Conservation (phyloP, 768 basidiomycete species). For the Mrakia gelida region DNA sequence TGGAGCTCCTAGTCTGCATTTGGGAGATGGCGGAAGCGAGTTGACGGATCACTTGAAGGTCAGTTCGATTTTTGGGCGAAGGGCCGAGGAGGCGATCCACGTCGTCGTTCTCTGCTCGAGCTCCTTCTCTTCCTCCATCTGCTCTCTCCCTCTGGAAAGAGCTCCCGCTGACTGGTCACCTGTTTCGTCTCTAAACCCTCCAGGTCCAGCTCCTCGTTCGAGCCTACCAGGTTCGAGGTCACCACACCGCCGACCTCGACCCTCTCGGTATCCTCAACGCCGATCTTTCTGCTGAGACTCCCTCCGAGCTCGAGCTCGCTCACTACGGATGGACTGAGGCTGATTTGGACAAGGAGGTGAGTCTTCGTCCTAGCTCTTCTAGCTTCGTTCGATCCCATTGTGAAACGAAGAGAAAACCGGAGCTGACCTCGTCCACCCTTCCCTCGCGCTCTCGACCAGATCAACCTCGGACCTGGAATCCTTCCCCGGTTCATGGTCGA, state of each 20-base stretch:
- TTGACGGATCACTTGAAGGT: conserved; percentile 94
- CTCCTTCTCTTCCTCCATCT: not conserved
- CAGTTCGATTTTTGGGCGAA: conserved; percentile 29
- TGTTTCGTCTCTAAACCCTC: not conserved
- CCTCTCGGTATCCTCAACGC: conserved; percentile 89
- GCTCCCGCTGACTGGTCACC: not conserved
- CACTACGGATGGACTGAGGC: conserved; percentile 92
- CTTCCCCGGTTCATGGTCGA: conserved; percentile 88
- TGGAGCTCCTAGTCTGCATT: conserved; percentile 57
- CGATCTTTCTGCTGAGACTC: conserved; percentile 70
- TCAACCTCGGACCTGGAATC: conserved; percentile 91
- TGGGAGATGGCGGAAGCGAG: conserved; percentile 60
- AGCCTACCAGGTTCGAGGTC: conserved; percentile 98
- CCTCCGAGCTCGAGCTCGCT: conserved; percentile 87
- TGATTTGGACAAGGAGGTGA: conserved; percentile 77
- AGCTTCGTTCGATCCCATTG: not conserved
- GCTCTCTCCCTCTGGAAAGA: not conserved
- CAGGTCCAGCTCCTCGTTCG: conserved; percentile 96
- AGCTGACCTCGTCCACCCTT: not conserved
- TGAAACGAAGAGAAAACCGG: not conserved
- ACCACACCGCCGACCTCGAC: conserved; percentile 91
- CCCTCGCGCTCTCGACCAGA: conserved; percentile 41
- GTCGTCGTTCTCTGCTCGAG: not conserved
- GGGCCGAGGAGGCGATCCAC: not conserved
- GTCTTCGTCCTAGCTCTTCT: not conserved